Evolutionary conservation across 495 filamentous ascomycete species (phyloP).

Genomic region (Hyaloscypha finlandica): DNA sequence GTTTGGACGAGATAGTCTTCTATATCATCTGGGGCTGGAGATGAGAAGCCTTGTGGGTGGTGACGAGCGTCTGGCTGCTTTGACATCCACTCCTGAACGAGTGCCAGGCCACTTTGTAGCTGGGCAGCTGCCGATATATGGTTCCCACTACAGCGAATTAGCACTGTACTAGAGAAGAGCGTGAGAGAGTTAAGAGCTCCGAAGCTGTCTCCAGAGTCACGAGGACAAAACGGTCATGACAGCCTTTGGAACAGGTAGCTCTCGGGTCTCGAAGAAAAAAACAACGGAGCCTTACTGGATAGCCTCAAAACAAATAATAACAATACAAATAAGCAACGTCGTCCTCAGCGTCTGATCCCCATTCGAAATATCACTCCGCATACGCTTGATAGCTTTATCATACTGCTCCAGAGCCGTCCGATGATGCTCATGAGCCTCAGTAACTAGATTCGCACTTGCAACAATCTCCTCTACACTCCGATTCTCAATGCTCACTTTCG

Average conservation of each 20-base stretch:
- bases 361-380: slow-evolving; percentile 10
- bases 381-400: slow-evolving; percentile 20
- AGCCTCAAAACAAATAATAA: slow-evolving; percentile 24
- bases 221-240: background rate
- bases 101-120: slow-evolving; percentile 21
- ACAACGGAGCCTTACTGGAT: slow-evolving; percentile 7
- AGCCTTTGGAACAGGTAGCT: background rate
- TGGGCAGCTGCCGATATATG: slow-evolving; percentile 22
- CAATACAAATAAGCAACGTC: slow-evolving; percentile 22
- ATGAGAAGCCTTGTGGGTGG: slow-evolving; percentile 21
- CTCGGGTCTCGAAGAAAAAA: background rate
- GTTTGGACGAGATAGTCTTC: slow-evolving; percentile 26
- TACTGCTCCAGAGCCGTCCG: slow-evolving; percentile 20
- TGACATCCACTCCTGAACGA: slow-evolving; percentile 28
- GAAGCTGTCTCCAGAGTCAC: background rate
- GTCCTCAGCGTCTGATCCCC: slow-evolving; percentile 21
- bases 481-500: background rate
- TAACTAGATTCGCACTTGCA: slow-evolving; percentile 1
- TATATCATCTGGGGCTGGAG: slow-evolving; percentile 17
- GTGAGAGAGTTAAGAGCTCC: background rate
- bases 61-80: slow-evolving; percentile 7
- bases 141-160: slow-evolving; percentile 9
- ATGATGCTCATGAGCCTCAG: slow-evolving; percentile 19
- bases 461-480: background rate
- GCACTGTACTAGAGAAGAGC: background rate